A percentile compares a stretch with the other conserved stretches of the same genome.
Evolutionary conservation across 768 basidiomycete species (phyloP).

Genomic region (Mrakia hoshinonis): DNA sequence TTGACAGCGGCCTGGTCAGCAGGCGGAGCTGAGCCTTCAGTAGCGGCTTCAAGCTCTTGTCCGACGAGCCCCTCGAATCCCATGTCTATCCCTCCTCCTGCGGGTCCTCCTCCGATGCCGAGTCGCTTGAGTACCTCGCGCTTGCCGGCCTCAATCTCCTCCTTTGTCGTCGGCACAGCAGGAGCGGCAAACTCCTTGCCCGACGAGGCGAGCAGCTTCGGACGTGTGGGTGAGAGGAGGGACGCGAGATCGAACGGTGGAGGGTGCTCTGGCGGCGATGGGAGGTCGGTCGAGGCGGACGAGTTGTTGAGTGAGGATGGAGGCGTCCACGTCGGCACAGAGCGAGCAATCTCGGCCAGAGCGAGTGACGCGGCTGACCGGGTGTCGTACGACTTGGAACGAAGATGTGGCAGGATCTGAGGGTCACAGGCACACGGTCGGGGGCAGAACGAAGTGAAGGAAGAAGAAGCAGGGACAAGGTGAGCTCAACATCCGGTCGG

Average conservation of each 20-base stretch:
- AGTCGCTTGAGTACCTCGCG: constrained; percentile 81
- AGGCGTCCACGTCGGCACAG: constrained; percentile 69
- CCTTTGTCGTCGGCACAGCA: constrained; percentile 45
- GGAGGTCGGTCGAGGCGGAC: constrained; percentile 46
- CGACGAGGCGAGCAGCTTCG: constrained; percentile 76
- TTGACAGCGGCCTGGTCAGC: not conserved
- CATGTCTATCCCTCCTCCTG: constrained; percentile 60
- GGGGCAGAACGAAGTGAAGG: constrained; percentile 7
- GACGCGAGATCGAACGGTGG: constrained; percentile 52
- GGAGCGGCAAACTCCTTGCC: constrained; percentile 71
- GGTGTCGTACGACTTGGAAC: constrained; percentile 86
- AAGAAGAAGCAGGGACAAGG: not conserved
- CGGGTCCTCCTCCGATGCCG: constrained; percentile 67
- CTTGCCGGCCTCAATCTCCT: constrained; percentile 76
- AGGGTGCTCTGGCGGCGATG: constrained; percentile 57
- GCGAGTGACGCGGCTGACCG: constrained; percentile 81
- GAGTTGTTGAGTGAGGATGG: constrained; percentile 39
- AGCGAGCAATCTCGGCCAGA: constrained; percentile 73
- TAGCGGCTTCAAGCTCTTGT: constrained; percentile 18
- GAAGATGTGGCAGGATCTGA: constrained; percentile 81
- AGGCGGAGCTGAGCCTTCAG: not conserved
- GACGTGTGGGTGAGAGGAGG: constrained; percentile 59
- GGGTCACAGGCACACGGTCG: constrained; percentile 10
- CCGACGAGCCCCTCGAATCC: constrained; percentile 36
- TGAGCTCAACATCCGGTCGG: not conserved